Evolutionary conservation across 805 yeast species (phyloP).

Genomic region (Lipomyces mesembrius): DNA sequence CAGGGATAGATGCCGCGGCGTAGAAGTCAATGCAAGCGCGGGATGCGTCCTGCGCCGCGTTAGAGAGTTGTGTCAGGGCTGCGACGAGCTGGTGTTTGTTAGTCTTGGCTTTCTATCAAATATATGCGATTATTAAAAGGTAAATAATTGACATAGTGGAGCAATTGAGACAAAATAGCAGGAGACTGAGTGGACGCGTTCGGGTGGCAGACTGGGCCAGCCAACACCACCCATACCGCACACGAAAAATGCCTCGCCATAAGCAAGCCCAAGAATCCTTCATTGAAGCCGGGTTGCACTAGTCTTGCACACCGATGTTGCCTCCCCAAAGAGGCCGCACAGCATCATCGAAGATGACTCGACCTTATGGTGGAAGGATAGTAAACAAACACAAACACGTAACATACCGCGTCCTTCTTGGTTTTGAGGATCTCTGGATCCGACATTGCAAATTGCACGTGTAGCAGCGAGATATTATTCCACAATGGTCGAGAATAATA

Average conservation of each 20-base stretch:
- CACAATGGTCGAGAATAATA: not conserved
- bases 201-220: not conserved
- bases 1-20: conserved; percentile 39
- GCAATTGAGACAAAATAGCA: not conserved
- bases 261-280: not conserved
- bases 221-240: not conserved
- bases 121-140: not conserved
- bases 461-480: not conserved
- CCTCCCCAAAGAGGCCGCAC: not conserved
- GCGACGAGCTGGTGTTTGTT: conserved; percentile 33
- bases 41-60: conserved; percentile 33
- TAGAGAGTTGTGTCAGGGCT: conserved; percentile 35
- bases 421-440: conserved; percentile 38
- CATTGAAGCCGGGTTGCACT: not conserved
- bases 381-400: not conserved
- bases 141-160: not conserved
- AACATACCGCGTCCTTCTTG: conserved; percentile 47
- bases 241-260: not conserved
- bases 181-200: not conserved
- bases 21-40: conserved; percentile 36
- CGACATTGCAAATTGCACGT: conserved; percentile 8
- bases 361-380: not conserved
- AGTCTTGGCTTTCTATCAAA: not conserved
- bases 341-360: not conserved
- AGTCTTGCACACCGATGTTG: not conserved